Base-by-base conservation (phyloP, 495 filamentous ascomycete species). In the Massariosphaeria phaeospora region DNA sequence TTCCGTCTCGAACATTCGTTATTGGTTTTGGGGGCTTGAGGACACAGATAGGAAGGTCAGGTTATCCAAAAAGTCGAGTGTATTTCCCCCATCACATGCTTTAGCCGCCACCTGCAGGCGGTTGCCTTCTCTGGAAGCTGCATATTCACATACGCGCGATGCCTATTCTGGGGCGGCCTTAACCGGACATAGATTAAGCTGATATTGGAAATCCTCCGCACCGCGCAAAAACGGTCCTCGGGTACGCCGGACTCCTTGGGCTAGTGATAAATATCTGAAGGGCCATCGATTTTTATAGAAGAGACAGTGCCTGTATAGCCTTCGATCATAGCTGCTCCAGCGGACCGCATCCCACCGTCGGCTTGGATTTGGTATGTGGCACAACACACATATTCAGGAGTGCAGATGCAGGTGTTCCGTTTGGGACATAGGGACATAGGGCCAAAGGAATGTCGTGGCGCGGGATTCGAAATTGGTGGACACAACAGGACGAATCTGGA, bases 21-120 rank as follows among this genome's bases (percentile, higher is more conserved):
- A 51, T 51, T 25, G 48, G 41, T 3, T 41, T 40, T 38, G 48
- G 31, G 18, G 35, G n/a, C n/a, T 51, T 25, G 18, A 27, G 41
- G 35, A 41, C 21, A 25, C 24, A 24, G 23, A 51, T 30, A 41
- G 48, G 48, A 51, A 51, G 48, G 48, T 51, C 34, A 10, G 34
- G 9, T 26, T 9, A 4, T 9, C 20, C 3, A n/a, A 41, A 8
- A 36, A 46, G 43, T 40, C 11, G 35, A 41, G 48, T 51, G 33
- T 27, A 25, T 38, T 48, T 48, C 3, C 17, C 4, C 18, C 30
- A 21, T 48, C 30, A 36, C 30, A 48, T 36, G 31, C 30, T 48
- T 51, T 41, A 44, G 41, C 25, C 23, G 48, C 36, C 43, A 24
- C 23, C 21, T n/a, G 43, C 34, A 18, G 41, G 21, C 34, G 20